These are phyloP conservation scores for Pharnaceum exiguum DNA, from an alignment of 148 eudicot species.

Conservation along the genomic window DNA sequence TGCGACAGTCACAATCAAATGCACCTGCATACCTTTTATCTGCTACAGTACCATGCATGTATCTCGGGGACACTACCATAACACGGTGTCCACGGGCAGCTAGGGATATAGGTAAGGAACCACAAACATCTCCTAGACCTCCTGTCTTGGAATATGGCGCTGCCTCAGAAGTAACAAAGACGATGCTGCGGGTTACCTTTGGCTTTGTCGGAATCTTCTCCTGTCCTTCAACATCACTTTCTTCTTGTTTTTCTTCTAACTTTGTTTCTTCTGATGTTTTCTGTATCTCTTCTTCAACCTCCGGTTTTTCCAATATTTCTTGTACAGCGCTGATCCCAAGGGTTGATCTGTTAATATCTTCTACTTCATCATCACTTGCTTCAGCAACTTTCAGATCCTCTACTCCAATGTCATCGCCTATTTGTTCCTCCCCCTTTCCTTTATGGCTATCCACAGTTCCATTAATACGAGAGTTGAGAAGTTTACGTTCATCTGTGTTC, in stretches of 20 bases:
- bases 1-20: conserved; percentile 40
- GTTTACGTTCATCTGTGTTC: conserved; percentile 31
- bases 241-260: conserved; percentile 6
- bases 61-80: conserved; percentile 92
- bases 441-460: conserved; percentile 18
- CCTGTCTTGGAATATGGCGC: conserved; percentile 98
- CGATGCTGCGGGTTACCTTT: conserved; percentile 45
- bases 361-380: conserved; percentile 4
- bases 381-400: conserved; percentile 2
- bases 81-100: conserved; percentile 96
- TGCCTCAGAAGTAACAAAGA: conserved; percentile 81
- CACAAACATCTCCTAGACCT: conserved; percentile 98
- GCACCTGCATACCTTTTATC: conserved; percentile 58
- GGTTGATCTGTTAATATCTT: neutral
- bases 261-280: neutral
- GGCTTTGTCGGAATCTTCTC: conserved; percentile 25
- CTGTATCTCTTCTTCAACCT: neutral
- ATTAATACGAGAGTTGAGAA: conserved; percentile 20
- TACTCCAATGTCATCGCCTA: conserved; percentile 19
- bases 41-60: conserved; percentile 68
- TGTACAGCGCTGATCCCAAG: conserved; percentile 7
- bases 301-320: conserved; percentile 2
- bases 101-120: conserved; percentile 85
- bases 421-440: conserved; percentile 14
- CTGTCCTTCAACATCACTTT: conserved; percentile 20